Conservation (phyloP, 345 rosid species). For the Brassica cretica region DNA sequence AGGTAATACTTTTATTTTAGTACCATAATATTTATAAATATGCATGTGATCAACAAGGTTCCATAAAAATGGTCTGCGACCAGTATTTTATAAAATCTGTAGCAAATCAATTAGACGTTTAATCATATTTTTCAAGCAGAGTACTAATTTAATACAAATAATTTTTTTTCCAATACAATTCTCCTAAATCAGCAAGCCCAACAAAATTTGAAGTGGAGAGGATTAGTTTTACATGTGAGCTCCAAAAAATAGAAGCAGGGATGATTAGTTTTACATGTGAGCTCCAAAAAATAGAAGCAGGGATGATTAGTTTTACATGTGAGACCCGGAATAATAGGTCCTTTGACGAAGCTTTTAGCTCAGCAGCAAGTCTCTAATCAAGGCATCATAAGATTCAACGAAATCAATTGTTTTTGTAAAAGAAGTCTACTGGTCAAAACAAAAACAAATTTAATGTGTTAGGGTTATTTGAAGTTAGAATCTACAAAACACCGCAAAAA, state of each 20-base stretch:
- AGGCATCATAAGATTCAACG: conserved; percentile 12
- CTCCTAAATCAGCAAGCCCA: conserved; percentile 21
- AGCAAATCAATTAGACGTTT: neutral
- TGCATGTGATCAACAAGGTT: too few relatives aligned
- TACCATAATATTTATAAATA: too few relatives aligned
- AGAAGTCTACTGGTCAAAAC: neutral
- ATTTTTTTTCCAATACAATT: conserved; percentile 5
- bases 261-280: conserved; percentile 1
- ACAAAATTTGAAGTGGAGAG: neutral
- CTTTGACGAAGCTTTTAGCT: conserved; percentile 13
- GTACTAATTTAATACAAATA: neutral
- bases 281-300: neutral
- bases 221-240: conserved; percentile 2
- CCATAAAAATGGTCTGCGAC: neutral
- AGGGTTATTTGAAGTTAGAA: neutral
- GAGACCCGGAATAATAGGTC: conserved; percentile 23
- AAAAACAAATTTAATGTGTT: neutral
- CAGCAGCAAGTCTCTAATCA: conserved; percentile 31
- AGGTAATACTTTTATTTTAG: too few relatives aligned
- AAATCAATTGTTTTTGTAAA: neutral
- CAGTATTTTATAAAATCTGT: neutral
- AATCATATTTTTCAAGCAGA: neutral
- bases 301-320: conserved; percentile 3
- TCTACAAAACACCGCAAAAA: neutral
- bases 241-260: neutral